Conservation (phyloP, 2,329 filamentous ascomycete genomes). For the Amesomyces nigricolor region DNA sequence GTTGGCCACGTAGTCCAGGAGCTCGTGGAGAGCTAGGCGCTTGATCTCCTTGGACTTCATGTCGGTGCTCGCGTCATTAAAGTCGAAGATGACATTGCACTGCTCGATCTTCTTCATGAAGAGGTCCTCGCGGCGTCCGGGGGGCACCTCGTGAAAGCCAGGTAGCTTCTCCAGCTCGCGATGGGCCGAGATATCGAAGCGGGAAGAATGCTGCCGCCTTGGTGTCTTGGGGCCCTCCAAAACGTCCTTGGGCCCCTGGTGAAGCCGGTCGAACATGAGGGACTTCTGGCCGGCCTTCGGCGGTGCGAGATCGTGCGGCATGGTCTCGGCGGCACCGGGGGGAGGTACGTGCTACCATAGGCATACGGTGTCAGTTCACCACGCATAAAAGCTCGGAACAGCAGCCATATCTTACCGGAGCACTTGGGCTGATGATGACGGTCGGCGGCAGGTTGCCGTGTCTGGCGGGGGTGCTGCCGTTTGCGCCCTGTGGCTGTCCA, state of each 20-base stretch:
- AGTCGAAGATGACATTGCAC: slow-evolving; percentile 99
- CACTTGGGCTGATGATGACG: slow-evolving; percentile 91
- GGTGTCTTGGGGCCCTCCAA: slow-evolving; percentile 92
- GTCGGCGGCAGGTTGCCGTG: slow-evolving; percentile 68
- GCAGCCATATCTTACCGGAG: slow-evolving; percentile 60
- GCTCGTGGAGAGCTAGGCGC: slow-evolving; percentile 86
- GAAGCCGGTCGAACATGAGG: slow-evolving; percentile 78
- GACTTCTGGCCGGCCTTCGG: slow-evolving; percentile 90
- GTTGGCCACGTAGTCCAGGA: slow-evolving; percentile 97
- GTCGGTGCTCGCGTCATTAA: slow-evolving; percentile 94
- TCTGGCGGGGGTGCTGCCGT: slow-evolving; percentile 57
- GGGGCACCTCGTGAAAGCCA: slow-evolving; percentile 95
- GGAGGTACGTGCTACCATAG: slow-evolving; percentile 72
- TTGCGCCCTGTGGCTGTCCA: slow-evolving; percentile 38
- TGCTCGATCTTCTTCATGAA: slow-evolving; percentile 99
- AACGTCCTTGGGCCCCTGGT: slow-evolving; percentile 92
- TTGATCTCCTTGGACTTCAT: slow-evolving; percentile 99
- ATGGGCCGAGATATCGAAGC: slow-evolving; percentile 96
- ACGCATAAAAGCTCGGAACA: slow-evolving; percentile 4
- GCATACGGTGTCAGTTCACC: slow-evolving; percentile 18
- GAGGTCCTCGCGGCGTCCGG: slow-evolving; percentile 87
- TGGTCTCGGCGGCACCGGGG: slow-evolving; percentile 90
- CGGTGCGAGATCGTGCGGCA: slow-evolving; percentile 94
- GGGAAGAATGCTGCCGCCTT: slow-evolving; percentile 92
- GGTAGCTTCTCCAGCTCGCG: slow-evolving; percentile 95